Evolutionary conservation across 371 early-diverging fungal species (phyloP).

Genomic region (Chytridium lagenaria): DNA sequence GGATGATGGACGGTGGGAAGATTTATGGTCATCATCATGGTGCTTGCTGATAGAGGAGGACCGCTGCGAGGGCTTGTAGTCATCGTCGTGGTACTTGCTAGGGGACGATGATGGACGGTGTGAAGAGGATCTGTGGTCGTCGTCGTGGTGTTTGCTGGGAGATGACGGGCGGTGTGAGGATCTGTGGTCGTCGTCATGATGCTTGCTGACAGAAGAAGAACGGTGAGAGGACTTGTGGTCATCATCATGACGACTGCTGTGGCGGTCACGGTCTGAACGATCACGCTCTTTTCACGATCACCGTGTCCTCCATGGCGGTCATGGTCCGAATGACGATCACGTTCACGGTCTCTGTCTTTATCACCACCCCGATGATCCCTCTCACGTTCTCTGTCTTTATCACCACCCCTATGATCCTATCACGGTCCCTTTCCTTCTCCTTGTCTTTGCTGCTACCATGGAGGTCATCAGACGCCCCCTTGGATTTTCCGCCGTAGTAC

Average conservation of each 20-base stretch:
- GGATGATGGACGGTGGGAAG: no score
- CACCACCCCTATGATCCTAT: background rate
- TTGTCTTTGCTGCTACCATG: background rate
- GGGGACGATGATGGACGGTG: no score
- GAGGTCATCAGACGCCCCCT: background rate
- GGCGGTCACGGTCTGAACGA: no score
- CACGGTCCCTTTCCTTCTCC: background rate
- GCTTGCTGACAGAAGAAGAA: background rate
- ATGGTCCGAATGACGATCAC: background rate
- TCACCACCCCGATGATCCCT: background rate
- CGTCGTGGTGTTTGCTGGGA: no score
- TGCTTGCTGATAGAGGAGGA: no score
- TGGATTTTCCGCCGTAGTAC: slow-evolving; percentile 17
- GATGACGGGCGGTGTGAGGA: no score
- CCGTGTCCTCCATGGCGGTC: background rate
- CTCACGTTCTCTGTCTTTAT: background rate
- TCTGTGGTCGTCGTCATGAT: slow-evolving; percentile 8
- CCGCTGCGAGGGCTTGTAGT: no score
- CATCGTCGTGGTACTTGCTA: no score
- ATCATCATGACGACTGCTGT: no score
- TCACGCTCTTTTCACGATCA: no score
- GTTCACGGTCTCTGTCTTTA: background rate
- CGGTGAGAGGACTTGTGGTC: background rate
- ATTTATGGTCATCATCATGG: no score
- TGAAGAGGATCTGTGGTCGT: no score